Conservation (phyloP, 768 basidiomycete species). For the Tremella yokohamensis region DNA sequence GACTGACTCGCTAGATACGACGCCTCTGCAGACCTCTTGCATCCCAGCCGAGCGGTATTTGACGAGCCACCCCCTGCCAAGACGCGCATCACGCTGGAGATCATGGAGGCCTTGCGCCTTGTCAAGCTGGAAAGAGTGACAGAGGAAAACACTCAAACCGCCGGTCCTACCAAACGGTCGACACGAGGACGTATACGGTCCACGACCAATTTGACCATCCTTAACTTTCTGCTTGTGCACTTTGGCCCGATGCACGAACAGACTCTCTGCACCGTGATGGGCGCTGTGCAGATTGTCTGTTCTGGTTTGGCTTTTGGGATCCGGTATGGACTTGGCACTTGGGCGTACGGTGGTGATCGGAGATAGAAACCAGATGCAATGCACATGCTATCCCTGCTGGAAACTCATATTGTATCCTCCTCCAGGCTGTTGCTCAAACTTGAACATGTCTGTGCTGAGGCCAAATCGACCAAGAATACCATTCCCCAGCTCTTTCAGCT, state of each 20-base stretch:
- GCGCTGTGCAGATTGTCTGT: conserved; percentile 72
- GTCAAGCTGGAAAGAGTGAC: conserved; percentile 57
- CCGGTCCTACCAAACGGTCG: conserved; percentile 49
- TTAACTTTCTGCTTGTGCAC: conserved; percentile 76
- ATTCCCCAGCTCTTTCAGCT: conserved; percentile 89
- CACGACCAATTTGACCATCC: conserved; percentile 83
- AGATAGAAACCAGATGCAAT: conserved; percentile 53
- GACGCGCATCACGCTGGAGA: conserved; percentile 59
- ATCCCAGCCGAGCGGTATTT: conserved; percentile 70
- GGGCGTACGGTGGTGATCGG: conserved; percentile 89
- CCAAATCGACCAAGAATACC: conserved; percentile 92
- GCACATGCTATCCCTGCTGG: conserved; percentile 36
- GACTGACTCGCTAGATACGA: conserved; percentile 62
- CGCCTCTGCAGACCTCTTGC: conserved; percentile 66
- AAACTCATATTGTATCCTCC: conserved; percentile 97
- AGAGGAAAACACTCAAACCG: neutral
- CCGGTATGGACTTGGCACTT: conserved; percentile 80
- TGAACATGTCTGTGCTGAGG: conserved; percentile 91
- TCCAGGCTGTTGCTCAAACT: conserved; percentile 86
- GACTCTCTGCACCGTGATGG: conserved; percentile 67
- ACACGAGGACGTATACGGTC: conserved; percentile 63
- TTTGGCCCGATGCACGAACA: conserved; percentile 84
- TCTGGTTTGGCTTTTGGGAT: conserved; percentile 79
- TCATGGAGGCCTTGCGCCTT: conserved; percentile 64
- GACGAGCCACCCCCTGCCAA: conserved; percentile 59